These are phyloP conservation scores for Aspergillus sclerotiicarbonarius DNA, from an alignment of 495 filamentous ascomycete species.

Conservation along the genomic window DNA sequence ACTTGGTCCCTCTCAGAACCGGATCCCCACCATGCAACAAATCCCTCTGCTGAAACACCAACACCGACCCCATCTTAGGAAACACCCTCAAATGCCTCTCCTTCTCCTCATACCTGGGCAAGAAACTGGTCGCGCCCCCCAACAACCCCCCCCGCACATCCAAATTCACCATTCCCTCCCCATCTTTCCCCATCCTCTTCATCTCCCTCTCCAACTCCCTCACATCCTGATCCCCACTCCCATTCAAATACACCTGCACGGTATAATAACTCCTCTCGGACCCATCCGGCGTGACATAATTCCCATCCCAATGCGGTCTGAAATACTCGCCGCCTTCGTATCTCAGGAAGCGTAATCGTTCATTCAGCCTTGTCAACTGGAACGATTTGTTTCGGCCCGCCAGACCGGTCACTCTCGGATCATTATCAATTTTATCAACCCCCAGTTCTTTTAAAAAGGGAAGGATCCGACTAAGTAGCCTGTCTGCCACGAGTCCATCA, in stretches of 20 bases:
- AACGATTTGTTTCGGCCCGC: conserved; percentile 48
- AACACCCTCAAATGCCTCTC: conserved; percentile 57
- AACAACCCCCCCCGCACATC: conserved; percentile 19
- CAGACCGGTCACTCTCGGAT: conserved; percentile 44
- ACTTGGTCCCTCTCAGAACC: conserved; percentile 65
- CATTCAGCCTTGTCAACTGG: conserved; percentile 63
- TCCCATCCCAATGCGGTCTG: conserved; percentile 71
- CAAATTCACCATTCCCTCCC: conserved; percentile 8
- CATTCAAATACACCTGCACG: conserved; percentile 81
- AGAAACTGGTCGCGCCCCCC: conserved; percentile 67
- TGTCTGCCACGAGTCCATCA: conserved; percentile 55
- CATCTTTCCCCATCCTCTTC: conserved; percentile 12
- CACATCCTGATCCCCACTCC: conserved; percentile 47
- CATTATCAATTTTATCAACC: conserved; percentile 35
- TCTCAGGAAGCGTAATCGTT: conserved; percentile 76
- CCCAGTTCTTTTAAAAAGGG: conserved; percentile 45
- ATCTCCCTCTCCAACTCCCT: conserved; percentile 28
- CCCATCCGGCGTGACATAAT: conserved; percentile 59
- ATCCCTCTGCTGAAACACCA: conserved; percentile 72
- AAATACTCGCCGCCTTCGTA: conserved; percentile 80
- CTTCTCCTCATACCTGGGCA: conserved; percentile 41
- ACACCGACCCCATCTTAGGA: conserved; percentile 65
- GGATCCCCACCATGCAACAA: conserved; percentile 72
- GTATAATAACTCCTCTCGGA: conserved; percentile 67
- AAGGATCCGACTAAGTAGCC: conserved; percentile 58